Percentiles rank a stretch among this genome's conserved stretches.
Evolutionary conservation across 2,329 filamentous ascomycete species (phyloP).

Genomic region (Phyllachora maydis): DNA sequence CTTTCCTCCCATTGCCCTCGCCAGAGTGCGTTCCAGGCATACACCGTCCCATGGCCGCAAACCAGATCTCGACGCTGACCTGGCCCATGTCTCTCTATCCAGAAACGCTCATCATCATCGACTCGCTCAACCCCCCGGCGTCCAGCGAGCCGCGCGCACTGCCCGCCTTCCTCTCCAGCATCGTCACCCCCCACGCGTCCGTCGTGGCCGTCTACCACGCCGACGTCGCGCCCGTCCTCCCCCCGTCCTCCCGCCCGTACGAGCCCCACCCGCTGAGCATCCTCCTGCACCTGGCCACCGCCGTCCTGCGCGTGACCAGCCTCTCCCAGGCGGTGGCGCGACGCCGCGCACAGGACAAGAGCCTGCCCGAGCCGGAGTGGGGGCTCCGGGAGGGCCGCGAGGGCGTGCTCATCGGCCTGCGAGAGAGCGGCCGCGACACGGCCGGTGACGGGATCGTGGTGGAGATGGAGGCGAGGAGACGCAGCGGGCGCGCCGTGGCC

Average conservation of each 20-base stretch:
- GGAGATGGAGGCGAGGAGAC: constrained; percentile 69
- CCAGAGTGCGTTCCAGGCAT: constrained; percentile 13
- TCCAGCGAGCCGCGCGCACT: constrained; percentile 32
- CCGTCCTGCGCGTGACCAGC: constrained; percentile 53
- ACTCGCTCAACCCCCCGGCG: constrained; percentile 52
- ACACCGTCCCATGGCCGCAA: no score
- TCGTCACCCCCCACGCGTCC: constrained; percentile 45
- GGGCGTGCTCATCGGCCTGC: constrained; percentile 53
- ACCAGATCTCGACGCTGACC: no score
- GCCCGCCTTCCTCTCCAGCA: constrained; percentile 46
- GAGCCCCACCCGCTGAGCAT: constrained; percentile 50
- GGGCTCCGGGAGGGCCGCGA: constrained; percentile 61
- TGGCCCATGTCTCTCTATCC: no score
- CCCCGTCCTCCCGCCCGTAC: constrained; percentile 25
- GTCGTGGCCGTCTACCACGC: constrained; percentile 66
- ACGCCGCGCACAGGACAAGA: constrained; percentile 58
- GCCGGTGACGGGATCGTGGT: constrained; percentile 40
- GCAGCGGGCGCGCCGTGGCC: constrained; percentile 56
- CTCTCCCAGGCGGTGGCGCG: constrained; percentile 54
- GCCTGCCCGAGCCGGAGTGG: constrained; percentile 54
- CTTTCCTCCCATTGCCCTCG: constrained; percentile 30
- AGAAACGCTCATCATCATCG: constrained; percentile 62
- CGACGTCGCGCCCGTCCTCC: constrained; percentile 45
- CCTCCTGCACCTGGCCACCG: constrained; percentile 72
- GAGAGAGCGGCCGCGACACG: constrained; percentile 17